Conservation (phyloP, 257 asterid species). For the Eucommia ulmoides region DNA sequence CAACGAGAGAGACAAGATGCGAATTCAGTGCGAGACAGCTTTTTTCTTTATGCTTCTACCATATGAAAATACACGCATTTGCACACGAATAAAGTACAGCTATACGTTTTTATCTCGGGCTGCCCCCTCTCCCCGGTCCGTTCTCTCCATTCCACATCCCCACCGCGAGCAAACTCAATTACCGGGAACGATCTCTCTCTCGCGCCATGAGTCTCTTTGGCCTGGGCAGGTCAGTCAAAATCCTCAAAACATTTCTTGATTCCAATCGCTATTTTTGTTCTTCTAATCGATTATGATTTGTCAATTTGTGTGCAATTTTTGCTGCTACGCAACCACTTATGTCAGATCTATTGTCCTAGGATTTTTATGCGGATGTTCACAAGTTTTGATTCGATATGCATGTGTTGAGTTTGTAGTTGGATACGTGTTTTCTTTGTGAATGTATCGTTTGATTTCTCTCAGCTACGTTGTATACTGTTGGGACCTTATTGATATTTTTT, state of each 20-base stretch:
- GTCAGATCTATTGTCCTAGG: no score
- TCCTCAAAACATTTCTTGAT: background rate
- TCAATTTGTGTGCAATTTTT: no score
- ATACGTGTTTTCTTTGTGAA: no score
- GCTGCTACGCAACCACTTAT: background rate
- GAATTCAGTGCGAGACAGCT: background rate
- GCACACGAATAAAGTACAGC: background rate
- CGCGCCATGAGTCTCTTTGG: slow-evolving; percentile 1
- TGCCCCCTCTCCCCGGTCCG: background rate
- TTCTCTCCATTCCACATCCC: background rate
- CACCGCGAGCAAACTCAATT: background rate
- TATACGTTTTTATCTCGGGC: no score
- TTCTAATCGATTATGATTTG: background rate
- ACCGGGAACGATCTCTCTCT: background rate
- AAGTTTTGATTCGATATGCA: no score
- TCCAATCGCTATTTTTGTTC: background rate
- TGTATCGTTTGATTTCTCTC: no score
- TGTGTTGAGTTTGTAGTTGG: no score
- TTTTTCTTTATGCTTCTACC: background rate
- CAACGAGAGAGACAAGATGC: no score
- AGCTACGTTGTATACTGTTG: no score
- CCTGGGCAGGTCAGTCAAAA: background rate
- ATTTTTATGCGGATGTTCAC: no score
- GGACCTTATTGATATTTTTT: no score
- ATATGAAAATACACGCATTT: background rate